Base-by-base conservation (phyloP, 2,329 filamentous ascomycete genomes). In the Fonsecaea nubica region DNA sequence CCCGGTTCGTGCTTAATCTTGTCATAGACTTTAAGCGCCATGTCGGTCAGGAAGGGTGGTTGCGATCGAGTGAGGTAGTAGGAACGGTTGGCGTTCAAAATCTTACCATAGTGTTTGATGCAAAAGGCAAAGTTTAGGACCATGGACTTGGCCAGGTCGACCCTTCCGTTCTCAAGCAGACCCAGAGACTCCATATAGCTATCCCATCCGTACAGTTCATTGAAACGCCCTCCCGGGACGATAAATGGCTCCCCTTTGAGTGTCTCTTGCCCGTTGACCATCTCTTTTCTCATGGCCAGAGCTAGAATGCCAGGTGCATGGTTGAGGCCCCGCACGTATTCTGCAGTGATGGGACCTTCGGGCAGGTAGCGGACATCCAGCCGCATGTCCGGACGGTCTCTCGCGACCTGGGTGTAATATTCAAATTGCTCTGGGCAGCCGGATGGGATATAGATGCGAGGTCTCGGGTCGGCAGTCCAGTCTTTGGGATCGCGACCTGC, bases 121-220 rank as follows among this genome's bases (percentile, higher is more conserved):
- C 92, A 96, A 83, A 99, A 99, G 78, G 92, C 96, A 78, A 98
- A 98, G 81, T 99, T 96, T 74, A 87, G 84, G 59, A 98, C 93
- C 92, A 99, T 98, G 58, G 90, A 87, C 82, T 97, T 97, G 72
- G 93, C 93, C 63, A 98, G 82, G 74, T 97, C 89, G 25, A 92
- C 88, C 66, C 92, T 89, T 76, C 95, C 91, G 75, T 94, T 92
- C 73, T 92, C 87, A 66, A 98, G 83, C 65, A 99, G 85, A 18
- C 95, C 95, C 2, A 98, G 84, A 4, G 94, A 95, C 77, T 94
- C 92, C 93, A 99, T 98, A 82, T 98, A 99, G 77, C 93, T 97
- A 80, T 99, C 95, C 95, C 95, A 99, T 55, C 94, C 94, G 77
- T 99, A 99, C 25, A 99, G 81, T 78, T 99, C 95, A 79, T 99